A percentile compares a stretch with the other conserved stretches of the same genome.
Conservation (phyloP, 129 eudicot genomes). For the Flaveria robusta region DNA sequence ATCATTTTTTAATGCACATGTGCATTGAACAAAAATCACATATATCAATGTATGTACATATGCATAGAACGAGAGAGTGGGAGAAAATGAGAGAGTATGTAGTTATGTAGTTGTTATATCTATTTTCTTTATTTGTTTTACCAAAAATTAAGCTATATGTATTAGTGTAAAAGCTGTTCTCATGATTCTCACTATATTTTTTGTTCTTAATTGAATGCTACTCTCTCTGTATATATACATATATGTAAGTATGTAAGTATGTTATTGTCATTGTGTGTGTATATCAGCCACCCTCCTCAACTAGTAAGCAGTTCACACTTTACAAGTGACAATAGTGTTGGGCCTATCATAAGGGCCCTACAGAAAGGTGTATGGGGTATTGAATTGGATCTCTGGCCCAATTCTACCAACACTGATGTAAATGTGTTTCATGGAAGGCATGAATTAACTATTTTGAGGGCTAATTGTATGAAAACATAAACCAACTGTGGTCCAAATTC, state of each 20-base stretch:
- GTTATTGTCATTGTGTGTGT: background rate
- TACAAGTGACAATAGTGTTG: slow-evolving; percentile 49
- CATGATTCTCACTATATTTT: background rate
- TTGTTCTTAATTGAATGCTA: background rate
- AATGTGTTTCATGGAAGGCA: slow-evolving; percentile 61
- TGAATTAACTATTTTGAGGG: slow-evolving; percentile 1
- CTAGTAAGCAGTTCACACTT: slow-evolving; percentile 44
- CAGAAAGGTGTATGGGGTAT: slow-evolving; percentile 45
- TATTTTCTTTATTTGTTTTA: background rate
- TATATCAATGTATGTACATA: slow-evolving; percentile 8
- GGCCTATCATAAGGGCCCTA: slow-evolving; percentile 51
- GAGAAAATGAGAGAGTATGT: no score
- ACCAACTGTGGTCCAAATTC: background rate
- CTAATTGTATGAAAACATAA: background rate
- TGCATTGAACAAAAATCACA: background rate
- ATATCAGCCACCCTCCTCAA: slow-evolving; percentile 54
- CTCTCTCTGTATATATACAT: no score
- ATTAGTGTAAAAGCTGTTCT: background rate
- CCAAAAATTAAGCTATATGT: background rate
- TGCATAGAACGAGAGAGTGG: no score
- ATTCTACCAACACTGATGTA: slow-evolving; percentile 40
- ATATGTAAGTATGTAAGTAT: no score
- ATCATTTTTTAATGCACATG: background rate
- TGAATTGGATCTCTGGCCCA: slow-evolving; percentile 65
- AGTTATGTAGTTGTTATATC: background rate